Percentiles rank a stretch among this genome's conserved stretches.
These are phyloP conservation scores for Coemansia sp. DNA, from an alignment of 192 early-diverging fungal species.

Conservation along the genomic window DNA sequence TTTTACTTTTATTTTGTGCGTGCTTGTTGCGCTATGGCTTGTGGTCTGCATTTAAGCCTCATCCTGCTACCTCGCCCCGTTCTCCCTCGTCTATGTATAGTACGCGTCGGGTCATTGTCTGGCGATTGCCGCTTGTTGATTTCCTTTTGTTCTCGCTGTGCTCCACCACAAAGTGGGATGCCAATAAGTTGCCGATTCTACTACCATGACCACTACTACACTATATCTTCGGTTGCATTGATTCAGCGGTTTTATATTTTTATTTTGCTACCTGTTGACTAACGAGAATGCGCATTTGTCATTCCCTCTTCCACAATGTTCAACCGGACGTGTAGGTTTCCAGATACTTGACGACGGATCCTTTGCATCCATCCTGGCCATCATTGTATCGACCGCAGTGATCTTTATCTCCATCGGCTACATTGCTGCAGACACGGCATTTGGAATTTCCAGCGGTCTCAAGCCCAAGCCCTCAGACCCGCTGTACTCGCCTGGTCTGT, in stretches of 20 bases:
- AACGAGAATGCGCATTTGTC: slow-evolving; percentile 3
- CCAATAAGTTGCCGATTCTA: too few relatives aligned
- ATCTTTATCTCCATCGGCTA: slow-evolving; percentile 52
- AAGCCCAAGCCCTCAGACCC: slow-evolving; percentile 44
- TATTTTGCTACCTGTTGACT: not conserved
- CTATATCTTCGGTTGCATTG: too few relatives aligned
- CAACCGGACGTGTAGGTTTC: slow-evolving; percentile 35
- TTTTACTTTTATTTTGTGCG: not conserved
- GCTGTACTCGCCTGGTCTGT: slow-evolving; percentile 47
- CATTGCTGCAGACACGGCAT: slow-evolving; percentile 53
- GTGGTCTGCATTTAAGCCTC: not conserved
- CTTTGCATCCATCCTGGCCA: slow-evolving; percentile 43
- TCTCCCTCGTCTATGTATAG: not conserved
- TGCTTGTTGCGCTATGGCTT: slow-evolving; percentile 8
- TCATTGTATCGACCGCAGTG: slow-evolving; percentile 34
- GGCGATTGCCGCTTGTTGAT: not conserved
- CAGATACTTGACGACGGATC: slow-evolving; percentile 56
- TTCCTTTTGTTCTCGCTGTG: too few relatives aligned
- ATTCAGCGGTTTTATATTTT: too few relatives aligned
- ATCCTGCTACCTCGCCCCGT: not conserved
- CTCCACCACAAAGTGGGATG: too few relatives aligned
- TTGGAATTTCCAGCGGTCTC: slow-evolving; percentile 52
- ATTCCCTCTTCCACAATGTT: not conserved
- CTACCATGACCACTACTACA: too few relatives aligned
- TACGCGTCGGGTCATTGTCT: slow-evolving; percentile 1